These are phyloP conservation scores for Monosporascus ibericus DNA, from an alignment of 2,329 filamentous ascomycete species.

Conservation along the genomic window DNA sequence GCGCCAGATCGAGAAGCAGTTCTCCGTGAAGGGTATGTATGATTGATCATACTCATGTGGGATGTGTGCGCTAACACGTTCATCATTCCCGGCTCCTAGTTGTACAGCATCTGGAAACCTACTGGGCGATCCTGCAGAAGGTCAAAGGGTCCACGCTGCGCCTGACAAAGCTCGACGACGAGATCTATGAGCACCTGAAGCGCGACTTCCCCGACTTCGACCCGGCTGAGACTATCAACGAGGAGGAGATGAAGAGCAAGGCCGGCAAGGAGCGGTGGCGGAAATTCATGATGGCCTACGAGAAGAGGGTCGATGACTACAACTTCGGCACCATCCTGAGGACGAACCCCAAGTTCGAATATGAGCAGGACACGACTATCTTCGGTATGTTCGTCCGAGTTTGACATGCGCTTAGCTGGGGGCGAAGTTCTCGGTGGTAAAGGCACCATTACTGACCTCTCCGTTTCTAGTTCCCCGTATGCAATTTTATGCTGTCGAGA, in stretches of 20 bases:
- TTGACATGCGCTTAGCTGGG: conserved; percentile 32
- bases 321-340: conserved; percentile 97
- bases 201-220: conserved; percentile 91
- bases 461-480: conserved; percentile 46
- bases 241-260: conserved; percentile 98
- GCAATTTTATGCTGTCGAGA: conserved; percentile 79
- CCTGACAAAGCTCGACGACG: conserved; percentile 90
- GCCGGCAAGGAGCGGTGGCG: conserved; percentile 90
- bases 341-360: conserved; percentile 71
- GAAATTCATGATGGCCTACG: conserved; percentile 87
- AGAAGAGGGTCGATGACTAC: conserved; percentile 93
- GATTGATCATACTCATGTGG: neutral
- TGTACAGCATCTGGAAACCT: conserved; percentile 93
- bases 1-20: conserved; percentile 91
- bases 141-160: conserved; percentile 82
- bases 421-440: too few relatives aligned
- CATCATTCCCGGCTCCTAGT: conserved; percentile 35
- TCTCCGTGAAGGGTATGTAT: conserved; percentile 79
- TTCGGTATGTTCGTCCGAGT: conserved; percentile 60
- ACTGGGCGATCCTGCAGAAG: conserved; percentile 92
- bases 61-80: conserved; percentile 11
- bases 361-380: conserved; percentile 83
- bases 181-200: conserved; percentile 86
- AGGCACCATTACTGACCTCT: conserved; percentile 1
- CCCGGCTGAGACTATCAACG: conserved; percentile 70